Conservation (phyloP, 345 rosid species). For the Moringa oleifera region DNA sequence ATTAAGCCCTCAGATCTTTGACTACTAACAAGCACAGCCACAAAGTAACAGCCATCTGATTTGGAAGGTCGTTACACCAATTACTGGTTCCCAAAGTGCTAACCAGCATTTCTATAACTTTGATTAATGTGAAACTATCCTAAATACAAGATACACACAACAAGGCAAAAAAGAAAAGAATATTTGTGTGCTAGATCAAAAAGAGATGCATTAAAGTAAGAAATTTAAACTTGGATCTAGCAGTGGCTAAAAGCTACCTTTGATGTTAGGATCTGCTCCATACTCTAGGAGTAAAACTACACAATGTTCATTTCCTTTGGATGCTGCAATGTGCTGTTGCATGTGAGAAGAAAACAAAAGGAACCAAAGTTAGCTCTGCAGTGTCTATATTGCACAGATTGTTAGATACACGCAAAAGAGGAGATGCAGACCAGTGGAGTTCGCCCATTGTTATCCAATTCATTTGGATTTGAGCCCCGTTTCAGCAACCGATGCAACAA, state of each 20-base stretch:
- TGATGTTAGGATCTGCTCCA: constrained; percentile 70
- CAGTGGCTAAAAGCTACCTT: constrained; percentile 38
- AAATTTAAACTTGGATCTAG: too few relatives aligned
- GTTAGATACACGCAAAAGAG: not conserved
- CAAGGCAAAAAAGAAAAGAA: too few relatives aligned
- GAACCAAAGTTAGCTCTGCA: not conserved
- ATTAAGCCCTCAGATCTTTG: too few relatives aligned
- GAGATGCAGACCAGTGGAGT: constrained; percentile 51
- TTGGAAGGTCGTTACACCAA: too few relatives aligned
- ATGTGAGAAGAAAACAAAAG: constrained; percentile 7
- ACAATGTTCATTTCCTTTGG: constrained; percentile 61
- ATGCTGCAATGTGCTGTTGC: constrained; percentile 80
- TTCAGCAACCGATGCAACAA: constrained; percentile 65
- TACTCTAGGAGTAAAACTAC: constrained; percentile 58
- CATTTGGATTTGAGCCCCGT: constrained; percentile 66
- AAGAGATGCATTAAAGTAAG: too few relatives aligned
- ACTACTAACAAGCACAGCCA: too few relatives aligned
- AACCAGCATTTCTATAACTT: not conserved
- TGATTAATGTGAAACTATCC: not conserved
- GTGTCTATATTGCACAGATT: too few relatives aligned
- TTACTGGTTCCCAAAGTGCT: not conserved
- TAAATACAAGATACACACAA: not conserved
- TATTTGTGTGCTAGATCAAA: not conserved
- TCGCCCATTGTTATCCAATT: constrained; percentile 50
- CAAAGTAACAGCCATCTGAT: too few relatives aligned